Conservation (phyloP, 192 early-diverging fungal genomes). For the Lunasporangiospora selenospora region DNA sequence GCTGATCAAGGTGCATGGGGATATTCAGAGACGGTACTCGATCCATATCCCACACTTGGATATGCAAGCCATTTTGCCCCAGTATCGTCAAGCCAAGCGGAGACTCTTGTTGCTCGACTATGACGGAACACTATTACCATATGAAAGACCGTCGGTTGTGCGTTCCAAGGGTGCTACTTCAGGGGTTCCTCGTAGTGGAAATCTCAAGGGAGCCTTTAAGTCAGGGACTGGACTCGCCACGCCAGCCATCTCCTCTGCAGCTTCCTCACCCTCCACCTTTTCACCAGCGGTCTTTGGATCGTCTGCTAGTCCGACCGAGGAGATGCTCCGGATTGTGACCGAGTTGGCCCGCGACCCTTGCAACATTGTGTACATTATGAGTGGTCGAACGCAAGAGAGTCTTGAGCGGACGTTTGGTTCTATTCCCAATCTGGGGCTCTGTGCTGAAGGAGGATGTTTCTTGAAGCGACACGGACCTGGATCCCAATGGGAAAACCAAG, state of each 20-base stretch:
- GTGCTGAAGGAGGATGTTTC: constrained; percentile 76
- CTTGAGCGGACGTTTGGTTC: constrained; percentile 69
- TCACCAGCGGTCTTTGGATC: too few species aligned
- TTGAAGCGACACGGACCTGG: constrained; percentile 60
- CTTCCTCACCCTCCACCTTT: too few species aligned
- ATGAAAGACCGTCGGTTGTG: constrained; percentile 59
- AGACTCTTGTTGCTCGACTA: constrained; percentile 56
- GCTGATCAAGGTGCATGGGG: constrained; percentile 49
- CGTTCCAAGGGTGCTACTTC: too few species aligned
- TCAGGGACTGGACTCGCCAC: too few species aligned
- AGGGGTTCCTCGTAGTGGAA: too few species aligned
- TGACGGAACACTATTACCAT: constrained; percentile 72
- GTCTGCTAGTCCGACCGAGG: constrained; percentile 55
- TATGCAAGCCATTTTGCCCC: constrained; percentile 1
- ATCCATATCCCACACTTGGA: constrained; percentile 43
- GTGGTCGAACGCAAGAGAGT: constrained; percentile 64
- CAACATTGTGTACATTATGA: constrained; percentile 76
- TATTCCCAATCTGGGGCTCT: constrained; percentile 62
- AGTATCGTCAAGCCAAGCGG: constrained; percentile 15
- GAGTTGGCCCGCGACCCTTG: constrained; percentile 59
- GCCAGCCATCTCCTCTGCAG: too few species aligned
- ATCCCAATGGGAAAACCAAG: too few species aligned
- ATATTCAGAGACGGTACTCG: constrained; percentile 43
- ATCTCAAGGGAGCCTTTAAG: too few species aligned
- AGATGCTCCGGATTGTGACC: constrained; percentile 62